Percentiles rank a stretch among this genome's conserved stretches.
Evolutionary conservation across 768 basidiomycete species (phyloP).

Genomic region (Rhizopogon vesiculosus): DNA sequence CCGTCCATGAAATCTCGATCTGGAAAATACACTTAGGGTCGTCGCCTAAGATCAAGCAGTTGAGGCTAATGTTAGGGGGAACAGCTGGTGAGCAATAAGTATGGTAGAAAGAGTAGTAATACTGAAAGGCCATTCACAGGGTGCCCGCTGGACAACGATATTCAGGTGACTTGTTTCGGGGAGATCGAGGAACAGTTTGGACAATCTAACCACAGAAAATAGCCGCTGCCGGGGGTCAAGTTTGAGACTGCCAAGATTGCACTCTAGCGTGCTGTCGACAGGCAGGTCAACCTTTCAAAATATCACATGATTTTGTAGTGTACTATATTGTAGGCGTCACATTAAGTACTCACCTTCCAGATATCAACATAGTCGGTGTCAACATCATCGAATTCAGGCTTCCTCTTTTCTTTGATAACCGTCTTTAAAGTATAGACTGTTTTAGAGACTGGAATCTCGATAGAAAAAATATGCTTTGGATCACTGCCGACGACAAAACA

Average conservation of each 20-base stretch:
- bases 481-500: neutral
- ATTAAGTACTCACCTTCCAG: neutral
- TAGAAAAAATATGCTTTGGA: neutral
- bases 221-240: neutral
- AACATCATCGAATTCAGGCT: neutral
- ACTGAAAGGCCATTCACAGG: neutral
- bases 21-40: neutral
- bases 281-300: neutral
- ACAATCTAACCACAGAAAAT: neutral
- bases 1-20: neutral
- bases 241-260: neutral
- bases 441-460: neutral
- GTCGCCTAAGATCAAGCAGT: neutral
- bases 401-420: neutral
- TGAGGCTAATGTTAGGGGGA: neutral
- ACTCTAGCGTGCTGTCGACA: neutral
- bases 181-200: neutral
- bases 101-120: neutral
- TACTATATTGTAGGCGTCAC: neutral
- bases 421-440: neutral
- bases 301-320: neutral
- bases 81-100: neutral
- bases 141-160: neutral
- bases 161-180: neutral
- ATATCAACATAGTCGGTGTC: neutral